Percentiles rank a stretch among this genome's conserved stretches.
Evolutionary conservation across 2,329 filamentous ascomycete genomes (phyloP).

Genomic region (Emmonsiellopsis sp.): DNA sequence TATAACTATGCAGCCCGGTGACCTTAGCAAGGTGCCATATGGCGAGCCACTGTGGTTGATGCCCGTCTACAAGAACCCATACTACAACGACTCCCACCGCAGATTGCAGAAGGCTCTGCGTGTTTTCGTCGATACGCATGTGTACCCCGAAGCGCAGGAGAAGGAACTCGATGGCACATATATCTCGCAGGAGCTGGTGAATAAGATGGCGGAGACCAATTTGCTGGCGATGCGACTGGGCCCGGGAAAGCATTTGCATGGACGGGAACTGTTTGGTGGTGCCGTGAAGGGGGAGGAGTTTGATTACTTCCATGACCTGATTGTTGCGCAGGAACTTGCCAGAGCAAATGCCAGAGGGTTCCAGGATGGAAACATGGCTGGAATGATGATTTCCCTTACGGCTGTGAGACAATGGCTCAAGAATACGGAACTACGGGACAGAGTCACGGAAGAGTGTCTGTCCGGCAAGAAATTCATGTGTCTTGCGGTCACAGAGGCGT

Average conservation of each 20-base stretch:
- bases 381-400: conserved; percentile 74
- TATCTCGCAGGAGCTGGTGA: conserved; percentile 61
- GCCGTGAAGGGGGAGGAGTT: conserved; percentile 69
- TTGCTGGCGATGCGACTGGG: conserved; percentile 75
- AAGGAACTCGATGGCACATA: conserved; percentile 56
- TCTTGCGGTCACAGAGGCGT: conserved; percentile 79
- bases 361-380: conserved; percentile 77
- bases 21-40: conserved; percentile 69
- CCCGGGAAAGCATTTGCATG: conserved; percentile 71
- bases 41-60: conserved; percentile 67
- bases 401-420: conserved; percentile 71
- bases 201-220: conserved; percentile 65
- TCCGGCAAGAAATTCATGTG: conserved; percentile 80
- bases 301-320: conserved; percentile 78
- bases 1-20: conserved; percentile 58
- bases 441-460: conserved; percentile 62
- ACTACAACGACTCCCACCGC: conserved; percentile 55
- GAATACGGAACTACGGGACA: conserved; percentile 55
- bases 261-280: conserved; percentile 54
- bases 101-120: conserved; percentile 48
- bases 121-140: conserved; percentile 48
- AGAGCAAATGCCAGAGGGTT: conserved; percentile 65
- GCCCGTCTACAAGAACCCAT: conserved; percentile 35
- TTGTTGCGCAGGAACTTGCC: conserved; percentile 63
- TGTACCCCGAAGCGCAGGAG: conserved; percentile 49